Evolutionary conservation across 129 eudicot genomes (phyloP).

Genomic region (Artemisia tridentata): DNA sequence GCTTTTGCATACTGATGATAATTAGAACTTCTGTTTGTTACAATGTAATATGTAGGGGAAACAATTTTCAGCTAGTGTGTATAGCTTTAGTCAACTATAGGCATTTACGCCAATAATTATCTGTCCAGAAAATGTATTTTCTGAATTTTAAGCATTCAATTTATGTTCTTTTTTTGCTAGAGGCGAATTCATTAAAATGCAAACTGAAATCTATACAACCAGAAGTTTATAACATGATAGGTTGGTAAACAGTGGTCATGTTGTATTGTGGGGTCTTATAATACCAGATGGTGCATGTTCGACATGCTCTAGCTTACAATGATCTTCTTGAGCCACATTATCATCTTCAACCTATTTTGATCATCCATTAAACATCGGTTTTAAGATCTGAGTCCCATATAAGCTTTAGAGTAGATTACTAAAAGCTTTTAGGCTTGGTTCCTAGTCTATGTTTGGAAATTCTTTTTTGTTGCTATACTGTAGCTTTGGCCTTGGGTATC

Average conservation of each 20-base stretch:
- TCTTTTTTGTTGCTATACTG: too few relatives aligned
- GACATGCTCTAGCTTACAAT: too few relatives aligned
- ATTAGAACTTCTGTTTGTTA: too few relatives aligned
- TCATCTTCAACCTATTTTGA: too few relatives aligned
- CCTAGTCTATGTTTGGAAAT: too few relatives aligned
- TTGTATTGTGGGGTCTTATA: not conserved
- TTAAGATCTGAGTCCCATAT: too few relatives aligned
- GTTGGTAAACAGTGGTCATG: not conserved
- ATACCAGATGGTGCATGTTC: not conserved
- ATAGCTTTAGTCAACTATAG: conserved; percentile 3
- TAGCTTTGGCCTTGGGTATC: too few relatives aligned
- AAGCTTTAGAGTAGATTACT: too few relatives aligned
- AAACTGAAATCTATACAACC: not conserved
- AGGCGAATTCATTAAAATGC: not conserved
- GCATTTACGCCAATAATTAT: not conserved
- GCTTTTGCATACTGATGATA: conserved; percentile 5
- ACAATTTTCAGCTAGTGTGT: not conserved
- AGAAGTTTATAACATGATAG: not conserved
- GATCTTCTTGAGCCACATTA: too few relatives aligned
- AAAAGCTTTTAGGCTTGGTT: too few relatives aligned
- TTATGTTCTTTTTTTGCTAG: conserved; percentile 7
- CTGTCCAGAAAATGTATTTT: not conserved
- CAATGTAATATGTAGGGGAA: not conserved
- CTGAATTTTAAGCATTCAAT: not conserved
- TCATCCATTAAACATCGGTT: too few relatives aligned